These are phyloP conservation scores for Boletus huronensis DNA, from an alignment of 768 basidiomycete species.

Conservation along the genomic window DNA sequence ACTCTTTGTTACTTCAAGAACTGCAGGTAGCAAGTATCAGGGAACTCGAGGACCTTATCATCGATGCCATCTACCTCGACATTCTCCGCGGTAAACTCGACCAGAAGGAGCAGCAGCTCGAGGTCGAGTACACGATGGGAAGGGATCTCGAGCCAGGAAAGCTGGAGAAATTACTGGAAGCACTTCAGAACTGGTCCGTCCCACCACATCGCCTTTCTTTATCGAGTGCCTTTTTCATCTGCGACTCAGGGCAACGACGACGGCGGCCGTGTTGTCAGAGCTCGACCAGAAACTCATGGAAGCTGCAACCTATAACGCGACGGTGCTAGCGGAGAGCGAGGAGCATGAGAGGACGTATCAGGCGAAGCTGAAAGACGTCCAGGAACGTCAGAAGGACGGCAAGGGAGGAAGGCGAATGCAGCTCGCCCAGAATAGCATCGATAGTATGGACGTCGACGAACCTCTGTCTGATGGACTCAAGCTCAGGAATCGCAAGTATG, in stretches of 20 bases:
- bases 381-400: constrained; percentile 62
- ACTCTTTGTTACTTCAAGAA: constrained; percentile 62
- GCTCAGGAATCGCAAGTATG: constrained; percentile 63
- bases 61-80: constrained; percentile 93
- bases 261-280: constrained; percentile 63
- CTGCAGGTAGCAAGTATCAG: constrained; percentile 79
- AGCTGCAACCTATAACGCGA: constrained; percentile 45
- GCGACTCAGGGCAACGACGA: constrained; percentile 60
- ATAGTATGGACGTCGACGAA: constrained; percentile 69
- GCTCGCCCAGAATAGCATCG: constrained; percentile 22
- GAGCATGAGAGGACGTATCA: constrained; percentile 56
- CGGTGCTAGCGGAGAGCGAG: constrained; percentile 40
- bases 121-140: constrained; percentile 91
- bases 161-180: constrained; percentile 54
- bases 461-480: constrained; percentile 39
- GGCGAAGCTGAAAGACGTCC: constrained; percentile 54
- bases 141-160: constrained; percentile 82
- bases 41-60: constrained; percentile 93
- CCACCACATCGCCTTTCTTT: neutral
- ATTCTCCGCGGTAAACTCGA: constrained; percentile 89
- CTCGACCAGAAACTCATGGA: constrained; percentile 66
- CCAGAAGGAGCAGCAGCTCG: constrained; percentile 84
- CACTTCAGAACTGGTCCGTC: constrained; percentile 65
- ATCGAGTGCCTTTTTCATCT: neutral
- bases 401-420: constrained; percentile 33